phyloP scores from a whole-genome alignment of 1,139 yeast genomes.

The Arxiozyma heterogenica region DNA sequence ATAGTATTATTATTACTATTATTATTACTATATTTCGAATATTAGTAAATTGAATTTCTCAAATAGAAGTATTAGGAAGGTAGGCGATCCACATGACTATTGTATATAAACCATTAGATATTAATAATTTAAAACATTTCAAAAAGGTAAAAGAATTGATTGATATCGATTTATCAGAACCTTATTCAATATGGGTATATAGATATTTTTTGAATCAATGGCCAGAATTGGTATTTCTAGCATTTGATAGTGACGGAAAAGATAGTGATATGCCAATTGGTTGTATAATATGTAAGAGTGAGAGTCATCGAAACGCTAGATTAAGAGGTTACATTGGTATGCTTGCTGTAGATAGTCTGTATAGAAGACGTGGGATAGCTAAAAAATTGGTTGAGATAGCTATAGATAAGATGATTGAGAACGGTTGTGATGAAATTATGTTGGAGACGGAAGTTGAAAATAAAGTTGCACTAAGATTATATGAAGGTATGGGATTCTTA shows the following conservation, averaged over 20 bases:
- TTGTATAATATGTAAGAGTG: conserved; percentile 77
- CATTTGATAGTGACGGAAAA: conserved; percentile 21
- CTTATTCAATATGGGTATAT: conserved; percentile 64
- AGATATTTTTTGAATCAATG: conserved; percentile 60
- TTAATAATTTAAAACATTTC: conserved; percentile 25
- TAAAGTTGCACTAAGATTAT: conserved; percentile 62
- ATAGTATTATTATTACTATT: too few species aligned
- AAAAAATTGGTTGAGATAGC: conserved; percentile 55
- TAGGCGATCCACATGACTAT: conserved; percentile 11
- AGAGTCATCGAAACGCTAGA: conserved; percentile 62
- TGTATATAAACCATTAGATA: conserved; percentile 21
- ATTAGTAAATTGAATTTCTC: too few species aligned
- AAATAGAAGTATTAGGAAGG: too few species aligned
- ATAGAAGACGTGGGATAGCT: conserved; percentile 77
- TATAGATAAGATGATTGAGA: conserved; percentile 54
- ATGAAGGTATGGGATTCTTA: conserved; percentile 81
- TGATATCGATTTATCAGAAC: conserved; percentile 58
- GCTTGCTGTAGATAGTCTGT: conserved; percentile 71
- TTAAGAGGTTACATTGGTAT: conserved; percentile 88
- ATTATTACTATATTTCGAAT: too few species aligned
- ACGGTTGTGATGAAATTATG: conserved; percentile 74
- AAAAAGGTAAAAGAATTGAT: conserved; percentile 38
- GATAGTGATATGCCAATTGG: conserved; percentile 48
- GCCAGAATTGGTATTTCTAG: conserved; percentile 48
- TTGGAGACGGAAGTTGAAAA: conserved; percentile 88